Conservation (phyloP, 768 basidiomycete species). For the Grammothele lineata region DNA sequence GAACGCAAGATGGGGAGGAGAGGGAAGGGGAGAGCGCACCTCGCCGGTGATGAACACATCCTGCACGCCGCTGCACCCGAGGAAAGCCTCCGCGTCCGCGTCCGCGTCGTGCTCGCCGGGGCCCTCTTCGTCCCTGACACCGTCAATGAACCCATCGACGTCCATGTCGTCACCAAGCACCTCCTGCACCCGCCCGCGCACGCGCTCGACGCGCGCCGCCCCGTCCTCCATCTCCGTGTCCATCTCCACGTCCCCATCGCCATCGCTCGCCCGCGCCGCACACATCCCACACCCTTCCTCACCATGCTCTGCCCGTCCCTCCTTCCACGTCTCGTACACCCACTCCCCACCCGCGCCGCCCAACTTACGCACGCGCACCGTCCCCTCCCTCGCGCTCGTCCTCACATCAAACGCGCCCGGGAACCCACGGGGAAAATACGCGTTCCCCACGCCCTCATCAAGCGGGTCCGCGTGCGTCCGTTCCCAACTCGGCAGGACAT, state of each 20-base stretch:
- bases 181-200: background rate
- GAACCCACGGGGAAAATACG: slow-evolving; percentile 32
- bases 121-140: background rate
- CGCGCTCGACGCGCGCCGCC: background rate
- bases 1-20: background rate
- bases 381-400: background rate
- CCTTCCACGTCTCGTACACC: slow-evolving; percentile 39
- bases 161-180: background rate
- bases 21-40: slow-evolving; percentile 28
- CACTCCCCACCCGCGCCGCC: background rate
- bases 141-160: slow-evolving; percentile 13
- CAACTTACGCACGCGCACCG: background rate
- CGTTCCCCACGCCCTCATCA: slow-evolving; percentile 38
- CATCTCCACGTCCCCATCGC: slow-evolving; percentile 6
- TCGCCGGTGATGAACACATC: slow-evolving; percentile 62
- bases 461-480: slow-evolving; percentile 12
- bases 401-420: background rate
- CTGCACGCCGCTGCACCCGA: slow-evolving; percentile 45
- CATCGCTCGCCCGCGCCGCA: background rate
- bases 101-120: background rate
- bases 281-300: slow-evolving; percentile 32
- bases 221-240: slow-evolving; percentile 1
- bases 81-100: slow-evolving; percentile 1
- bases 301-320: slow-evolving; percentile 38
- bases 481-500: slow-evolving; percentile 19